phyloP scores from a whole-genome alignment of 2,329 filamentous ascomycete genomes.

The Penicillium nordicum region DNA sequence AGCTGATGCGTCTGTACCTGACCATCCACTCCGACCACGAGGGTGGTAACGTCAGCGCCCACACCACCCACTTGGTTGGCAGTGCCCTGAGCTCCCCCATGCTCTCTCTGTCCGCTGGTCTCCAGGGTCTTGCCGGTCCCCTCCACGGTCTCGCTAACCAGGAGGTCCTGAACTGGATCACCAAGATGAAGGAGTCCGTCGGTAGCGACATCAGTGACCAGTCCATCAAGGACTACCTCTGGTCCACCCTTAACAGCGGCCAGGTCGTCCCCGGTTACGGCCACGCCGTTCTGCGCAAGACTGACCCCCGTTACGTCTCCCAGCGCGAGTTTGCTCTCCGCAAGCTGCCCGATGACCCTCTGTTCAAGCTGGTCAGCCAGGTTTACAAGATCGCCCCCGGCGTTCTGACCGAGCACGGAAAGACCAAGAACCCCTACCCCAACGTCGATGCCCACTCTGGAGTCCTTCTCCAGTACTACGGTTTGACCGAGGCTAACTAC shows the following conservation, averaged over 20 bases:
- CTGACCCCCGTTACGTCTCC: conserved; percentile 96
- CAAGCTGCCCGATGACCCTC: conserved; percentile 93
- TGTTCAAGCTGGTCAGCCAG: conserved; percentile 99
- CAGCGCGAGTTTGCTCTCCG: conserved; percentile 95
- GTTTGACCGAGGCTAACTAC: conserved; percentile 97
- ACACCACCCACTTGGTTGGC: conserved; percentile 98
- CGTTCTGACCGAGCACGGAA: conserved; percentile 98
- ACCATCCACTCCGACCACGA: conserved; percentile 99
- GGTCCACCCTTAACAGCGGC: conserved; percentile 91
- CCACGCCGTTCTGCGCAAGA: conserved; percentile 99
- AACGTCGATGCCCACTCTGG: conserved; percentile 99
- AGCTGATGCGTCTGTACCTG: conserved; percentile 97
- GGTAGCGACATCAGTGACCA: conserved; percentile 94
- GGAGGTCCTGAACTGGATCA: conserved; percentile 98
- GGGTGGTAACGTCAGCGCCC: conserved; percentile 96
- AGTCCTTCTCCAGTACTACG: conserved; percentile 99
- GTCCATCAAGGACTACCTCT: conserved; percentile 97
- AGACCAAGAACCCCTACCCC: conserved; percentile 99
- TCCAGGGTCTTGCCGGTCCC: conserved; percentile 96
- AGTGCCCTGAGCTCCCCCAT: conserved; percentile 94
- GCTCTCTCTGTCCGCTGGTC: conserved; percentile 91
- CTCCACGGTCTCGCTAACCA: conserved; percentile 99
- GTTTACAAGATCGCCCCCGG: conserved; percentile 99
- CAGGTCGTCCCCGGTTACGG: conserved; percentile 98
- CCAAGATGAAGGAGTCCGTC: conserved; percentile 94